Conservation (phyloP, 2,329 filamentous ascomycete genomes). For the Paradendryphiella salina region DNA sequence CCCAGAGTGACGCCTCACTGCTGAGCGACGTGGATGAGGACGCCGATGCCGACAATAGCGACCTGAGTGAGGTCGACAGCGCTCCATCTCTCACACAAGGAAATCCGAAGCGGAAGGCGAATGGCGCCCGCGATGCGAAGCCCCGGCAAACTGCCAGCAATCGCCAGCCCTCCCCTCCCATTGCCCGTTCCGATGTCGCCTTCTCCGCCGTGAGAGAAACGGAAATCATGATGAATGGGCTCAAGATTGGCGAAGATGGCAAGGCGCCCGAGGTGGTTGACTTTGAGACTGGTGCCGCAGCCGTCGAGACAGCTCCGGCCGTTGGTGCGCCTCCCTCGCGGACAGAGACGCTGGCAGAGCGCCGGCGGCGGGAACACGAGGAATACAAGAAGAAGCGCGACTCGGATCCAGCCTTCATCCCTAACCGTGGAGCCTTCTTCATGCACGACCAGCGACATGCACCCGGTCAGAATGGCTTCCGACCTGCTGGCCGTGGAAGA, state of each 20-base stretch:
- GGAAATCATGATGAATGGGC: conserved; percentile 63
- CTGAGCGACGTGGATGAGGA: conserved; percentile 62
- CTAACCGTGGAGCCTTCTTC: conserved; percentile 92
- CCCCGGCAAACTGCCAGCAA: conserved; percentile 30
- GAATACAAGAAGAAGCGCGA: conserved; percentile 87
- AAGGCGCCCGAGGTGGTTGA: conserved; percentile 53
- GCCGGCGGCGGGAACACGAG: conserved; percentile 81
- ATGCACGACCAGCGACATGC: conserved; percentile 90
- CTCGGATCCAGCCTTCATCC: conserved; percentile 89
- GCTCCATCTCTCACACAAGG: conserved; percentile 41
- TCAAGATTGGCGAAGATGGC: conserved; percentile 52
- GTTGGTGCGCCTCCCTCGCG: conserved; percentile 37
- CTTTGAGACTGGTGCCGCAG: conserved; percentile 52
- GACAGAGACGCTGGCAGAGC: conserved; percentile 66
- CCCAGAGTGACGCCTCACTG: conserved; percentile 63
- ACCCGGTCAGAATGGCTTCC: conserved; percentile 76
- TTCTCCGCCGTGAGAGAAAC: conserved; percentile 59
- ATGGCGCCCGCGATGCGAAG: conserved; percentile 43
- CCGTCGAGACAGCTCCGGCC: conserved; percentile 46
- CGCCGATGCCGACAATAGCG: conserved; percentile 62
- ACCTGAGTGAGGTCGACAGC: conserved; percentile 58
- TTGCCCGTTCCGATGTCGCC: conserved; percentile 43
- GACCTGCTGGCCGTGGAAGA: conserved; percentile 66
- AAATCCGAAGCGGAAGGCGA: conserved; percentile 46
- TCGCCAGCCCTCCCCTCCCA: conserved; percentile 42